Evolutionary conservation across 139 green algal genomes (phyloP).

Genomic region (Chlamydomonas sp.): DNA sequence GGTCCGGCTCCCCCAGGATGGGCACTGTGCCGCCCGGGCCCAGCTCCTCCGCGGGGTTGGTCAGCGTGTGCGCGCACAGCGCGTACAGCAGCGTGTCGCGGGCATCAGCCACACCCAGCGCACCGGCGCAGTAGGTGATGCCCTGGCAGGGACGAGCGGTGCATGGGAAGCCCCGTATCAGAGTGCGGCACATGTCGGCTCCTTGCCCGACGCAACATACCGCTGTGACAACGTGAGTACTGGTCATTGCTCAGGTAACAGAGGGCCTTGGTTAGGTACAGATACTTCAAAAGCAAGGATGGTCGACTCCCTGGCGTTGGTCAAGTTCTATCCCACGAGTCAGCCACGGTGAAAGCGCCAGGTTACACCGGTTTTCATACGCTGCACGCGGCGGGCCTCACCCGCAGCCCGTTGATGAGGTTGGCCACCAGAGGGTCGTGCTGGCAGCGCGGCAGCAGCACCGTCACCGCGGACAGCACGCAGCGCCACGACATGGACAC

Average conservation of each 20-base stretch:
- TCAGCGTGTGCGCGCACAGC: conserved; percentile 82
- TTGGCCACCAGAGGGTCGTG: conserved; percentile 36
- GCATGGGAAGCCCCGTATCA: not conserved
- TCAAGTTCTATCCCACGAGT: too few relatives aligned
- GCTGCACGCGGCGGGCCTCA: not conserved
- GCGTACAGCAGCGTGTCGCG: conserved; percentile 78
- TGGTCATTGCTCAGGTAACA: not conserved
- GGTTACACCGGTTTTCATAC: not conserved
- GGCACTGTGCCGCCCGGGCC: not conserved
- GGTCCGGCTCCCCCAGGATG: not conserved
- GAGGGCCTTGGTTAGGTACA: not conserved
- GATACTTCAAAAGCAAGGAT: not conserved
- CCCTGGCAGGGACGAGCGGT: not conserved
- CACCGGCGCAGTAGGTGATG: conserved; percentile 44
- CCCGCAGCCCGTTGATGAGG: conserved; percentile 27
- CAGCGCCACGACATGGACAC: conserved; percentile 58
- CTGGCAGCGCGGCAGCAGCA: conserved; percentile 50
- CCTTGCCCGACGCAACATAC: not conserved
- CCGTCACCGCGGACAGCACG: conserved; percentile 59
- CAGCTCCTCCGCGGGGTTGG: conserved; percentile 14
- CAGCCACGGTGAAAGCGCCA: not conserved
- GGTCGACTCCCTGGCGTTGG: too few relatives aligned
- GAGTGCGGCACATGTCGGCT: not conserved
- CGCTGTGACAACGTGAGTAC: not conserved
- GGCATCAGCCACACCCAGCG: conserved; percentile 69